Conservation (phyloP, 2,329 filamentous ascomycete species). For the Rhinocladiella similis region DNA sequence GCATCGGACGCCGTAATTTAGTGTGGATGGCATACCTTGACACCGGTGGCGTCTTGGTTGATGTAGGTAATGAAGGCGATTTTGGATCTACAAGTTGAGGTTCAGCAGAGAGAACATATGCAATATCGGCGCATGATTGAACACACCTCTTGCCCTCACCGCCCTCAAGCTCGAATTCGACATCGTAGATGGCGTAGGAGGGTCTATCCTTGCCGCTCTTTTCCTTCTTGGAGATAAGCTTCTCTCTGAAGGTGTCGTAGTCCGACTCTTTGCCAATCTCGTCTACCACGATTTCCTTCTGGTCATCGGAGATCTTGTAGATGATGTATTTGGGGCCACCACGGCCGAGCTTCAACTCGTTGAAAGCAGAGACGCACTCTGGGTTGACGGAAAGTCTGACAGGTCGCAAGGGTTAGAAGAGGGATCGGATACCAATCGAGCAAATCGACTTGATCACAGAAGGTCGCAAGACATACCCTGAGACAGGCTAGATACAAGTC, state of each 20-base stretch:
- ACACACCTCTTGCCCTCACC: conserved; percentile 51
- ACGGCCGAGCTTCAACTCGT: conserved; percentile 48
- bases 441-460: neutral
- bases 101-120: neutral
- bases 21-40: conserved; percentile 26
- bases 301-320: conserved; percentile 53
- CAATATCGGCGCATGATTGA: neutral
- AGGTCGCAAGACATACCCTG: conserved; percentile 26
- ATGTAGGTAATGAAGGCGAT: conserved; percentile 50
- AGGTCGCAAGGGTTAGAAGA: conserved; percentile 15
- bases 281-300: conserved; percentile 52
- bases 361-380: conserved; percentile 49
- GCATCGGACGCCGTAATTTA: conserved; percentile 18
- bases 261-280: conserved; percentile 45
- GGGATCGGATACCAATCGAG: neutral
- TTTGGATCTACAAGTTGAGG: conserved; percentile 43
- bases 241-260: conserved; percentile 50
- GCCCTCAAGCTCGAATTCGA: conserved; percentile 49
- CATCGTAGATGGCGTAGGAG: conserved; percentile 53
- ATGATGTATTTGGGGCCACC: conserved; percentile 51
- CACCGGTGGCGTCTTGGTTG: conserved; percentile 30
- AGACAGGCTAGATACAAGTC: conserved; percentile 27
- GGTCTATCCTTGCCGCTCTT: conserved; percentile 45
- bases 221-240: conserved; percentile 45
- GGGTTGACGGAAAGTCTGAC: conserved; percentile 47